Conservation (phyloP, 192 early-diverging fungal genomes). For the Umbelopsis sp. region DNA sequence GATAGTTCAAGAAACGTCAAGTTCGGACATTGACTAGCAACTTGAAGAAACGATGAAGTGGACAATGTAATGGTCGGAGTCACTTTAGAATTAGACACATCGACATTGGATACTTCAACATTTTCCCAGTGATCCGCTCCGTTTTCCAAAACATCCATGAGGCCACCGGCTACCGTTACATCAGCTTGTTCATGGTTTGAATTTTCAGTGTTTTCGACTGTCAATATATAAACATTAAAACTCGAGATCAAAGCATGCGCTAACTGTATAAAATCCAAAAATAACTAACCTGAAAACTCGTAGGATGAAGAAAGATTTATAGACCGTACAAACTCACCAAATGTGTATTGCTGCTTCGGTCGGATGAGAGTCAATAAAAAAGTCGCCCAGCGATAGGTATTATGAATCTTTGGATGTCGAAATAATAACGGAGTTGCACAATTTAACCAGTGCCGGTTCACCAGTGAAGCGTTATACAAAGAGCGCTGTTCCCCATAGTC, state of each 20-base stretch:
- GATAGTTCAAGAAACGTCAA: slow-evolving; percentile 43
- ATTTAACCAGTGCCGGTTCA: slow-evolving; percentile 45
- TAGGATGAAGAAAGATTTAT: slow-evolving; percentile 43
- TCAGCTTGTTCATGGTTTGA: neutral
- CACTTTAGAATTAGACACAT: slow-evolving; percentile 17
- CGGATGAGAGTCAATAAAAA: slow-evolving; percentile 48
- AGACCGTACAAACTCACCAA: slow-evolving; percentile 45
- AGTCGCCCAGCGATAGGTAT: slow-evolving; percentile 50
- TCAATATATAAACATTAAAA: neutral
- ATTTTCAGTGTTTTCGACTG: neutral
- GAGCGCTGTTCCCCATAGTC: slow-evolving; percentile 25
- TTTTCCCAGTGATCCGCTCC: neutral
- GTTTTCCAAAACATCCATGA: slow-evolving; percentile 7
- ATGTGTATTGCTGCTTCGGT: slow-evolving; percentile 25
- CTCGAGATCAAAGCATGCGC: neutral
- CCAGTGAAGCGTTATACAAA: slow-evolving; percentile 38
- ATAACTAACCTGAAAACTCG: slow-evolving; percentile 1
- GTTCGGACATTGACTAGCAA: slow-evolving; percentile 42
- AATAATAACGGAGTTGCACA: slow-evolving; percentile 46
- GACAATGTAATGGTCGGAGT: slow-evolving; percentile 40
- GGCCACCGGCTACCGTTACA: neutral
- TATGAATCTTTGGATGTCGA: slow-evolving; percentile 39
- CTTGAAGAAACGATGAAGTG: slow-evolving; percentile 51
- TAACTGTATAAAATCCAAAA: too few relatives aligned
- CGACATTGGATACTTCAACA: slow-evolving; percentile 3